Evolutionary conservation across 148 eudicot genomes (phyloP).

Genomic region (Chenopodium suecicum): DNA sequence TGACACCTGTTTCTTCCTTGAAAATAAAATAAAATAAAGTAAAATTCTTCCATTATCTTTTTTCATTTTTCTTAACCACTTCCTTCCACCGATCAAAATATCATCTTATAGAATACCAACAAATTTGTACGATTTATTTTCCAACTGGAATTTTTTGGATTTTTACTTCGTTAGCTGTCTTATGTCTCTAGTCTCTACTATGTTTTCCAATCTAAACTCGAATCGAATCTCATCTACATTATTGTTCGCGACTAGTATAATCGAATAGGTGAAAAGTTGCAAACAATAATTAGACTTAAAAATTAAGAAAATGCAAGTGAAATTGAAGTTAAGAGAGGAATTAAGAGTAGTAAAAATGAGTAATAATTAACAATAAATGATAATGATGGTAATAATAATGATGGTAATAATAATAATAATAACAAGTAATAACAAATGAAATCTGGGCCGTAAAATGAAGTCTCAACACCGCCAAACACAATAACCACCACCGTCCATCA

Average conservation of each 20-base stretch:
- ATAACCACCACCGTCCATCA: slow-evolving; percentile 23
- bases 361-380: slow-evolving; percentile 13
- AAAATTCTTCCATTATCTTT: neutral
- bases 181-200: no score
- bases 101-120: neutral
- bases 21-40: neutral
- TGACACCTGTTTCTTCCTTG: neutral
- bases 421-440: slow-evolving; percentile 21
- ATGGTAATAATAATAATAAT: neutral
- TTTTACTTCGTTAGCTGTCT: slow-evolving; percentile 6
- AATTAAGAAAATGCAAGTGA: neutral
- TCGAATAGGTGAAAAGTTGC: no score
- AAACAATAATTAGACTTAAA: no score
- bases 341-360: neutral
- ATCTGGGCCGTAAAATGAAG: slow-evolving; percentile 8
- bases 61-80: neutral
- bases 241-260: no score
- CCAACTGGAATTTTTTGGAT: neutral
- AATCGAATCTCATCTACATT: no score
- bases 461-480: slow-evolving; percentile 7
- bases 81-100: neutral
- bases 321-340: neutral
- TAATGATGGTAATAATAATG: slow-evolving; percentile 6
- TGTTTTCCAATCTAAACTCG: no score
- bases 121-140: neutral